These are phyloP conservation scores for Neocallimastix lanati DNA, from an alignment of 192 early-diverging fungal species.

Conservation along the genomic window DNA sequence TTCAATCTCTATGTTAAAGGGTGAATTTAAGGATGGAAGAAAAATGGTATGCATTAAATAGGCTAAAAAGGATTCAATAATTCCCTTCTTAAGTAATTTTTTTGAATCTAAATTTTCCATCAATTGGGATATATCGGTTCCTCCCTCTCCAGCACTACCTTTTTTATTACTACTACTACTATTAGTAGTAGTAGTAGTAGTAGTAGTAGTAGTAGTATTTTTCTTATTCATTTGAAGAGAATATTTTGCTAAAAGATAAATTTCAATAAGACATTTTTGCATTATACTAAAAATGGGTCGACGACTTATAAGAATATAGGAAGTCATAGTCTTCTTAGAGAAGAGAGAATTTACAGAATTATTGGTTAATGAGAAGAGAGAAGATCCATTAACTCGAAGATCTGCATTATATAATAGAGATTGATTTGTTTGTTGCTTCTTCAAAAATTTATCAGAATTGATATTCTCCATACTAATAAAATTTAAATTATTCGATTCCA, in stretches of 20 bases:
- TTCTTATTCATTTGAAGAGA: background rate
- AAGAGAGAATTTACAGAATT: background rate
- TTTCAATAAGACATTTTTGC: background rate
- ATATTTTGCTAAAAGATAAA: background rate
- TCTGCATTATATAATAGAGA: background rate
- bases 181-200: too few relatives aligned
- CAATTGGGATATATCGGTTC: too few relatives aligned
- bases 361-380: background rate
- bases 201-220: too few relatives aligned
- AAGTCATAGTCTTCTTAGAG: background rate
- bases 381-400: background rate
- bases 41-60: background rate
- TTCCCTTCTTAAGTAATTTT: background rate
- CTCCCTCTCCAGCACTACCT: too few relatives aligned
- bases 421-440: background rate
- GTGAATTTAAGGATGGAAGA: background rate
- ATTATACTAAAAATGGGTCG: background rate
- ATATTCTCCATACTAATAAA: background rate
- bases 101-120: too few relatives aligned
- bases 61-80: background rate
- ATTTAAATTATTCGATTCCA: background rate
- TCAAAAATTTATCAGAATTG: background rate
- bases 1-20: background rate
- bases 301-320: background rate
- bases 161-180: too few relatives aligned